Conservation (phyloP, 306 rosid species). For the Cucurbita pepo region DNA sequence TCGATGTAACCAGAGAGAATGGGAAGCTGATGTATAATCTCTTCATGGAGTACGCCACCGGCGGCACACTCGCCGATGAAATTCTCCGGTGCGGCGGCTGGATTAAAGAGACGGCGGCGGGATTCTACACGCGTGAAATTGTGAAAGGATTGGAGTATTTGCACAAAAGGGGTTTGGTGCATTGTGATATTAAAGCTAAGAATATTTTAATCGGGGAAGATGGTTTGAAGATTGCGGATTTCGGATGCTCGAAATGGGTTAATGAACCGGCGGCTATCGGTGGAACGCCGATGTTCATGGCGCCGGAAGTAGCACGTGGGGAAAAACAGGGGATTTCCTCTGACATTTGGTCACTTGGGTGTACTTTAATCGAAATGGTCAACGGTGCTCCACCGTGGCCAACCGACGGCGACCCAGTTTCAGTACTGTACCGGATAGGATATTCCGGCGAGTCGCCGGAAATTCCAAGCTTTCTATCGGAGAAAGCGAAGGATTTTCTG, state of each 20-base stretch:
- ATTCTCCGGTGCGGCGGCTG: slow-evolving; percentile 21
- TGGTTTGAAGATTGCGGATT: slow-evolving; percentile 67
- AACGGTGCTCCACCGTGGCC: slow-evolving; percentile 57
- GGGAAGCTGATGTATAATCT: slow-evolving; percentile 39
- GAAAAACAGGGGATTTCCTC: slow-evolving; percentile 51
- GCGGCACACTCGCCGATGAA: slow-evolving; percentile 32
- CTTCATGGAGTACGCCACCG: slow-evolving; percentile 56
- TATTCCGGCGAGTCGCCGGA: slow-evolving; percentile 42
- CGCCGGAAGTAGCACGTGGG: slow-evolving; percentile 85
- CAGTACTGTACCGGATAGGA: slow-evolving; percentile 46
- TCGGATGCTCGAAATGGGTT: slow-evolving; percentile 58
- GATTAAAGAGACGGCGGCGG: slow-evolving; percentile 17
- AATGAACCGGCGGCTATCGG: slow-evolving; percentile 8
- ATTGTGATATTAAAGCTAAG: slow-evolving; percentile 78
- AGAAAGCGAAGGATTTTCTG: slow-evolving; percentile 55
- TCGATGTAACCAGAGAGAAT: slow-evolving; percentile 41
- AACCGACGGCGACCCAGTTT: slow-evolving; percentile 31
- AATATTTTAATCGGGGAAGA: slow-evolving; percentile 44
- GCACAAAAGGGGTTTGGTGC: slow-evolving; percentile 56
- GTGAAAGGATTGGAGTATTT: slow-evolving; percentile 47
- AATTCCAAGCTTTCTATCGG: slow-evolving; percentile 50
- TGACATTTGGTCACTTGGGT: slow-evolving; percentile 89
- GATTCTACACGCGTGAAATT: slow-evolving; percentile 26
- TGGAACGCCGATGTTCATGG: slow-evolving; percentile 85
- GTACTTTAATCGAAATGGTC: slow-evolving; percentile 69